Conservation (phyloP, 805 yeast genomes). For the Lipomyces mesembrius region DNA sequence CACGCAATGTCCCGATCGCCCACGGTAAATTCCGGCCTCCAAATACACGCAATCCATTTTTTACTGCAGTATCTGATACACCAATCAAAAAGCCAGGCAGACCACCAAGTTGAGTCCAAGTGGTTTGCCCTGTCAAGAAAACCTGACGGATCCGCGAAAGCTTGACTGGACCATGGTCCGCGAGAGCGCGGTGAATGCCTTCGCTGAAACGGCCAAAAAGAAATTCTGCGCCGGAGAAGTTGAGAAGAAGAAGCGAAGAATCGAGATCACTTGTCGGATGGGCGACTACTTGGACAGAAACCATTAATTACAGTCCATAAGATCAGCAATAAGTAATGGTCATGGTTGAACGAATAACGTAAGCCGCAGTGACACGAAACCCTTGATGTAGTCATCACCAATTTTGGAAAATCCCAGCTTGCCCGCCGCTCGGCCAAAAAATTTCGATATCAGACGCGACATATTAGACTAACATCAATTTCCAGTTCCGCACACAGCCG, state of each 20-base stretch:
- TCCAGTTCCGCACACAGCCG: background rate
- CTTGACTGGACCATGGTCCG: slow-evolving; percentile 58
- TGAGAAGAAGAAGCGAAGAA: slow-evolving; percentile 20
- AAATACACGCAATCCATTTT: slow-evolving; percentile 57
- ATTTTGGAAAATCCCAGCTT: no score
- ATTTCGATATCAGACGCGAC: background rate
- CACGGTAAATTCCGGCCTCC: slow-evolving; percentile 56
- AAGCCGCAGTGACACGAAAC: no score
- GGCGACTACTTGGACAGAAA: slow-evolving; percentile 22
- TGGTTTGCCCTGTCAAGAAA: slow-evolving; percentile 75
- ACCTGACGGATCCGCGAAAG: slow-evolving; percentile 64
- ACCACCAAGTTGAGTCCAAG: slow-evolving; percentile 83
- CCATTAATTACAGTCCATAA: background rate
- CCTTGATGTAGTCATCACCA: no score
- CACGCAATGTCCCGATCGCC: slow-evolving; percentile 80
- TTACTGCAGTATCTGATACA: slow-evolving; percentile 73
- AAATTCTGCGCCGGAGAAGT: slow-evolving; percentile 45
- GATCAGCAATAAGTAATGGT: background rate
- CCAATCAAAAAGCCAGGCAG: slow-evolving; percentile 87
- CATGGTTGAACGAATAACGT: no score
- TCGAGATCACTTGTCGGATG: slow-evolving; percentile 27
- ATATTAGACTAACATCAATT: background rate
- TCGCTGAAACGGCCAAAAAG: slow-evolving; percentile 82
- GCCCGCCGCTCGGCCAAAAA: background rate
- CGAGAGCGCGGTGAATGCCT: slow-evolving; percentile 79